Evolutionary conservation across 1,284 basidiomycete species (phyloP), one percentile per base, ranked within the genome.

Genomic region (Microbotryomycetes sp.): DNA sequence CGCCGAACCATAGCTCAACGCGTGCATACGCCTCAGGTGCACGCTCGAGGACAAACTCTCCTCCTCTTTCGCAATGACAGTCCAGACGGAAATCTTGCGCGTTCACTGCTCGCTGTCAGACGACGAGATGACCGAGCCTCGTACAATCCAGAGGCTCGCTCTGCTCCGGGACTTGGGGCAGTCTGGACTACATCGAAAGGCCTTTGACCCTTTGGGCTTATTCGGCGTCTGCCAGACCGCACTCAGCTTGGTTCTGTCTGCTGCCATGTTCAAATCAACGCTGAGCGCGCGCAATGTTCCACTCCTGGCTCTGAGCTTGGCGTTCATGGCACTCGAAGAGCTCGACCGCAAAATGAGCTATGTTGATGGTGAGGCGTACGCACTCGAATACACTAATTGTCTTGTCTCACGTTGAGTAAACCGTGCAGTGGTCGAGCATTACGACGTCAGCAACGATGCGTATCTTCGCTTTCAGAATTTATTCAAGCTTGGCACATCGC

Each of bases 381-480:
- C n/a, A n/a, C n/a, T n/a, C n/a, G n/a, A n/a, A n/a, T n/a, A n/a
- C n/a, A n/a, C n/a, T n/a, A n/a, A n/a, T n/a, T n/a, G n/a, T n/a
- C n/a, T n/a, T n/a, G n/a, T n/a, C 52, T 54, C 16, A 21, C 35
- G 13, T 35, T 26, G 49, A 9, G 21, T n/a, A n/a, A 27, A 18
- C 23, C 26, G 6, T 4, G n/a, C 30, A 3, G 47, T 30, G 27
- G 30, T 56, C 30, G 47, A 56, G n/a, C 55, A 56, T 24, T 18
- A 28, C 23, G 55, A 56, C 13, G 26, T 50, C 18, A 31, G 45
- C 3, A 31, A 50, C 55, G 55, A 56, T 23, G 55, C 46, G 11
- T 56, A 30, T 46, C 47, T 56, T 35, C 51, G 57, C 29, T 49
- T 59, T 13, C 45, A 48, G 15, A 54, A 29, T 18, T 23, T 59